phyloP scores from a whole-genome alignment of 345 rosid genomes.

The Cardamine resedifolia region DNA sequence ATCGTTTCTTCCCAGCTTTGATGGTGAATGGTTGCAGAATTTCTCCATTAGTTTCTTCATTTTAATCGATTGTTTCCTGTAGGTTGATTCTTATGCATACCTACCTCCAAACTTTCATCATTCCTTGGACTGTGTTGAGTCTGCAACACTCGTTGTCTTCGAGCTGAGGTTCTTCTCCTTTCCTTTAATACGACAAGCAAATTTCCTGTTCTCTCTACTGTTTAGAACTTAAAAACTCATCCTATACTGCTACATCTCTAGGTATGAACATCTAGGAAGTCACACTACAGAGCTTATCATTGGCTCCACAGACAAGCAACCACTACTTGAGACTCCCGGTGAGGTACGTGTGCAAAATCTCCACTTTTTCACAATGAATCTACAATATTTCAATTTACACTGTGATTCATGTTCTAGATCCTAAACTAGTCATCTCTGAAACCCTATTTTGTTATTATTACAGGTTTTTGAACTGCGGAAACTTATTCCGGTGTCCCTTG shows the following conservation, averaged over 20 bases:
- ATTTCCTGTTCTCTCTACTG: background rate
- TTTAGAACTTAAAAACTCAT: background rate
- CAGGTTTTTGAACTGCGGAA: constrained; percentile 89
- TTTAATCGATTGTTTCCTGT: constrained; percentile 31
- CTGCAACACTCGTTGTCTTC: constrained; percentile 68
- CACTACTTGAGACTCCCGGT: constrained; percentile 91
- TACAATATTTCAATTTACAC: background rate
- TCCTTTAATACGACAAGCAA: background rate
- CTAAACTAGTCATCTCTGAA: background rate
- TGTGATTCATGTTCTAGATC: background rate
- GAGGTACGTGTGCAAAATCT: constrained; percentile 51
- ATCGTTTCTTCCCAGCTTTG: background rate
- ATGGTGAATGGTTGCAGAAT: background rate
- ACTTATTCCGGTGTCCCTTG: constrained; percentile 68
- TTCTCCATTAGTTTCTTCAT: background rate
- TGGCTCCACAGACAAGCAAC: constrained; percentile 78
- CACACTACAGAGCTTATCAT: constrained; percentile 58
- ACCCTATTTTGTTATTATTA: background rate
- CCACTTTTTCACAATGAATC: constrained; percentile 12
- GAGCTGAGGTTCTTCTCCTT: constrained; percentile 60
- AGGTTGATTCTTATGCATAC: constrained; percentile 93
- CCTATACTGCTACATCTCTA: constrained; percentile 21
- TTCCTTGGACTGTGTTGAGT: constrained; percentile 49
- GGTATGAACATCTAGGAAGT: constrained; percentile 58
- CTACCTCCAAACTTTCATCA: constrained; percentile 73